Base-by-base conservation (phyloP, 164 flowering plant species). In the Platanus orientalis region DNA sequence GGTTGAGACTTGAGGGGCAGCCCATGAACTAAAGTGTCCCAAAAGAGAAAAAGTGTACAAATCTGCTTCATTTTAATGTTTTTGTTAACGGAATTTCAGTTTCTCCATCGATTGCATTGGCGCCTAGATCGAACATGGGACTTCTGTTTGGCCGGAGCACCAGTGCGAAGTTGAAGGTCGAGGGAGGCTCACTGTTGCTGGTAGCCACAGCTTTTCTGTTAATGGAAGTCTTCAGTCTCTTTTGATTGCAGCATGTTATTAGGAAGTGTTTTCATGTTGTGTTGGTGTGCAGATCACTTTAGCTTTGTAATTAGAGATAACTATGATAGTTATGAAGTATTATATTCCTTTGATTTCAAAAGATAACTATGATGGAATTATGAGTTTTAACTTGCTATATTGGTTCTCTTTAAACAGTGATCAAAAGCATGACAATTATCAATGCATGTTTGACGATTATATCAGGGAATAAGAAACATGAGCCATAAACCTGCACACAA, bases 31-130 rank as follows among this genome's bases (percentile, higher is more conserved):
- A n/a, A n/a, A n/a, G n/a, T n/a, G n/a, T n/a, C n/a, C n/a, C n/a
- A n/a, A n/a, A n/a, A n/a, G n/a, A 56, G 11, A 20, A 5, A 30
- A 19, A 7, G 0, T 13, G 54, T 25, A 23, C 19, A 20, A 50
- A 4, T 21, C 5, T 32, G 56, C 68, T 57, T 57, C 42, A 26
- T 34, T 60, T 21, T 56, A 7, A 60, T 9, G 1, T 52, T 66
- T 50, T 39, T 14, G 26, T 68, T 32, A 4, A 25, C 47, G 21
- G 14, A 26, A n/a, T 56, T 57, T 57, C 72, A 69, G 72, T n/a
- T 50, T 51, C 67, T 49, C 72, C 72, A 16, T 17, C 26, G 21
- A 20, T 25, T 13, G 67, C 62, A 57, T 26, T 52, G 51, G 32
- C 67, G 39, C 72, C 63, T 40, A 58, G 16, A 47, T 42, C 62